Conservation (phyloP, 1,139 yeast species). For the Blastobotrys malaysiensis region DNA sequence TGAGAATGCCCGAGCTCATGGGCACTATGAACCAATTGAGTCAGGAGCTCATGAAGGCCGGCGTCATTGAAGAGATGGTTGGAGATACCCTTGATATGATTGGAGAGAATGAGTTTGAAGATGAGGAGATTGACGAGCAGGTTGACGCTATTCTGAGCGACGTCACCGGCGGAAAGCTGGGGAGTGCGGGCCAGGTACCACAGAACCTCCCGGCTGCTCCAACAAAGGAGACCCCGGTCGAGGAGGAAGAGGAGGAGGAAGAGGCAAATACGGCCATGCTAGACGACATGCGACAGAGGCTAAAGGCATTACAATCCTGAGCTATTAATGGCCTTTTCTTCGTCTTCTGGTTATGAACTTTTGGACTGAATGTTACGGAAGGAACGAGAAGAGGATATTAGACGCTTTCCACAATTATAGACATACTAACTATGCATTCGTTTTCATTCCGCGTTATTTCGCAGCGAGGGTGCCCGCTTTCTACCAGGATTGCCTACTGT, state of each 20-base stretch:
- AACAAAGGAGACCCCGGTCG: conserved; percentile 41
- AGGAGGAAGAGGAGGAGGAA: conserved; percentile 45
- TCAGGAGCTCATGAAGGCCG: conserved; percentile 80
- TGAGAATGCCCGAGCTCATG: conserved; percentile 72
- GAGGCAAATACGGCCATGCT: conserved; percentile 70
- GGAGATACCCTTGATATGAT: conserved; percentile 78
- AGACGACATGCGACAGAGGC: conserved; percentile 82
- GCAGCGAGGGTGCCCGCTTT: too few species aligned
- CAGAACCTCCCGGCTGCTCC: conserved; percentile 42
- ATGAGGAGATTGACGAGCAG: conserved; percentile 67
- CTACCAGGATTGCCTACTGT: too few species aligned
- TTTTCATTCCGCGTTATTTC: background rate
- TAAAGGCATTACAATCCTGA: conserved; percentile 76
- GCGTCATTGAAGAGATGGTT: conserved; percentile 92
- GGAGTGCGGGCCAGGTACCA: conserved; percentile 39
- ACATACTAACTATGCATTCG: background rate
- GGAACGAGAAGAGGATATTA: background rate
- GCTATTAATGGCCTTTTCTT: background rate
- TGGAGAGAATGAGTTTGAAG: conserved; percentile 61
- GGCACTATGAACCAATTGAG: conserved; percentile 83
- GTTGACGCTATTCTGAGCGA: conserved; percentile 52
- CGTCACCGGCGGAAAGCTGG: conserved; percentile 40
- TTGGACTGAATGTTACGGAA: too few species aligned
- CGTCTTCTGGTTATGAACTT: background rate
- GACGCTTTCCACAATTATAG: background rate